A percentile compares a stretch with the other conserved stretches of the same genome.
These are phyloP conservation scores for Batkoa obscura DNA, from an alignment of 371 early-diverging fungal genomes.

Conservation along the genomic window DNA sequence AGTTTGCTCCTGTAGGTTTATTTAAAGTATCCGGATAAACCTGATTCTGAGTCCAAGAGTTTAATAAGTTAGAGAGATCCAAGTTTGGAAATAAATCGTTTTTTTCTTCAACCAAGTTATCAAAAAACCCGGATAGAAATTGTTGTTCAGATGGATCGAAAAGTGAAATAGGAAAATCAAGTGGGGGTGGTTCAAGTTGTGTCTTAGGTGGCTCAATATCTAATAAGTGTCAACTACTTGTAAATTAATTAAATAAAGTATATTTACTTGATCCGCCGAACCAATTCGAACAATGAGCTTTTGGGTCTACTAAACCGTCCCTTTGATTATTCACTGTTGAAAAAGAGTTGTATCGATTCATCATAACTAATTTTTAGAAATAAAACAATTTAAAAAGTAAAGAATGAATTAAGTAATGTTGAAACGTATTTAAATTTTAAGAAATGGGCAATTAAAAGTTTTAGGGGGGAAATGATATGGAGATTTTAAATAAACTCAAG, in stretches of 20 bases:
- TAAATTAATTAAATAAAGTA: background rate
- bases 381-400: no score
- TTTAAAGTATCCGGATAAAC: background rate
- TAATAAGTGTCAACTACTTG: background rate
- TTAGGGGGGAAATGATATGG: no score
- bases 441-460: no score
- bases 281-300: background rate
- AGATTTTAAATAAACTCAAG: no score
- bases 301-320: background rate
- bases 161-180: background rate
- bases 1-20: no score
- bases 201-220: background rate
- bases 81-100: conserved; percentile 1
- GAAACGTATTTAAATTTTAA: no score
- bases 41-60: background rate
- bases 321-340: no score
- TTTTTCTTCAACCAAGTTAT: conserved; percentile 5
- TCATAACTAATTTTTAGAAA: no score
- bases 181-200: conserved; percentile 1
- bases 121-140: conserved; percentile 3
- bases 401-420: no score
- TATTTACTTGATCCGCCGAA: background rate
- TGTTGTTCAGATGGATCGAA: conserved; percentile 1
- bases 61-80: background rate
- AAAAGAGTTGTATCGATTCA: no score